A percentile compares a stretch with the other conserved stretches of the same genome.
Evolutionary conservation across 345 rosid species (phyloP).

Genomic region (Citrus unshiu): DNA sequence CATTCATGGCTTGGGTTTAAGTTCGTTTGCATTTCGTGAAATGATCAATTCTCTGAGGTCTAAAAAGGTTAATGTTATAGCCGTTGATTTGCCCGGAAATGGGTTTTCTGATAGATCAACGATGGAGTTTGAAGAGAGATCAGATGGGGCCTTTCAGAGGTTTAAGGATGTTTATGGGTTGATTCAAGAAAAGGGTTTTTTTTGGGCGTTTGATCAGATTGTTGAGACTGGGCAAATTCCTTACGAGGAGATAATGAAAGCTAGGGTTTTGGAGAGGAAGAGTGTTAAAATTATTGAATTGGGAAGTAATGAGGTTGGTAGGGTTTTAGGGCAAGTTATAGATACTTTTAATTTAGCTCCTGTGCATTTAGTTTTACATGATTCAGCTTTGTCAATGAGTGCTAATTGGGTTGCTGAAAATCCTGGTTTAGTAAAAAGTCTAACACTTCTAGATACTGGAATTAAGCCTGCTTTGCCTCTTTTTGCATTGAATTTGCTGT

Average conservation of each 20-base stretch:
- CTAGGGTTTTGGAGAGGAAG: slow-evolving; percentile 37
- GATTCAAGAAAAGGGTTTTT: slow-evolving; percentile 80
- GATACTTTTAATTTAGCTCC: slow-evolving; percentile 70
- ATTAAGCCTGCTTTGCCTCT: slow-evolving; percentile 63
- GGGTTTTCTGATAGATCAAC: slow-evolving; percentile 84
- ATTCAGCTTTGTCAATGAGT: slow-evolving; percentile 70
- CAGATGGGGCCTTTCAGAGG: slow-evolving; percentile 49
- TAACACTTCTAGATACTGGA: slow-evolving; percentile 77
- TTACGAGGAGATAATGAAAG: slow-evolving; percentile 48
- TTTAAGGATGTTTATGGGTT: slow-evolving; percentile 60
- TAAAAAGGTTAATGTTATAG: slow-evolving; percentile 60
- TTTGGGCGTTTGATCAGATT: slow-evolving; percentile 93
- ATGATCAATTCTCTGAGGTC: slow-evolving; percentile 48
- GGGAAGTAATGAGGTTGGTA: slow-evolving; percentile 67
- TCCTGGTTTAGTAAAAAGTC: slow-evolving; percentile 46
- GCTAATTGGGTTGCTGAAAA: slow-evolving; percentile 75
- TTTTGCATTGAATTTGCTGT: slow-evolving; percentile 53
- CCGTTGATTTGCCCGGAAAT: slow-evolving; percentile 88
- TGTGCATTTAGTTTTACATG: slow-evolving; percentile 85
- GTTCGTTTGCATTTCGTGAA: slow-evolving; percentile 64
- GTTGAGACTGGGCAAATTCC: slow-evolving; percentile 92
- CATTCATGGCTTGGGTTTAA: slow-evolving; percentile 78
- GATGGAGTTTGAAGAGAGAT: slow-evolving; percentile 50
- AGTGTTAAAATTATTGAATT: slow-evolving; percentile 48
- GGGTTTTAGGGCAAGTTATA: slow-evolving; percentile 67